Evolutionary conservation across 495 filamentous ascomycete species (phyloP).

Genomic region (Venustampulla echinocandica): DNA sequence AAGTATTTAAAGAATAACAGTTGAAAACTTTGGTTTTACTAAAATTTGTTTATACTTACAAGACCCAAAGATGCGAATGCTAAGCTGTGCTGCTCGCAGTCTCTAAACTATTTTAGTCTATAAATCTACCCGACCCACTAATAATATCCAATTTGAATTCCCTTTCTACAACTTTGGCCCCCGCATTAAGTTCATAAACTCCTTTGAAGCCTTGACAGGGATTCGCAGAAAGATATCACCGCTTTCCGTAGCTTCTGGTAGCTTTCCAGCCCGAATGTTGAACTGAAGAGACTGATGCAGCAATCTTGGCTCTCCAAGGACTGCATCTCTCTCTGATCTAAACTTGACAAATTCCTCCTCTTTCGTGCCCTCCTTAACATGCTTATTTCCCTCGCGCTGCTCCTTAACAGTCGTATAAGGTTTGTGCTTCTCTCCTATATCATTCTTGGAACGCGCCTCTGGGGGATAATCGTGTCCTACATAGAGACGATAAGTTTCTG

Average conservation of each 20-base stretch:
- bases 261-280: constrained; percentile 45
- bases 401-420: constrained; percentile 42
- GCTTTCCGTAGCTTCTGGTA: constrained; percentile 31
- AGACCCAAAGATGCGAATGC: too few relatives aligned
- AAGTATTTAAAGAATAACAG: too few relatives aligned
- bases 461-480: constrained; percentile 41
- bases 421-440: constrained; percentile 3
- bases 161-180: too few relatives aligned
- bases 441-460: not conserved
- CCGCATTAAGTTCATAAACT: constrained; percentile 2
- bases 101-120: too few relatives aligned
- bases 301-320: constrained; percentile 40
- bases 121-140: too few relatives aligned
- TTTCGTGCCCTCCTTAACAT: constrained; percentile 33
- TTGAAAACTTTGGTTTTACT: too few relatives aligned
- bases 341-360: constrained; percentile 40
- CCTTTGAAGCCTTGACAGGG: constrained; percentile 29
- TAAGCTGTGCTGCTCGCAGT: too few relatives aligned
- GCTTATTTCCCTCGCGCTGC: constrained; percentile 43
- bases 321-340: constrained; percentile 39
- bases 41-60: too few relatives aligned
- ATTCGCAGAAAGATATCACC: constrained; percentile 35
- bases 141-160: too few relatives aligned
- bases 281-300: constrained; percentile 50
- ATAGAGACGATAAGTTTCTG: constrained; percentile 31